Base-by-base conservation (phyloP, 208 protist genomes). In the Angomonas desouzai region DNA sequence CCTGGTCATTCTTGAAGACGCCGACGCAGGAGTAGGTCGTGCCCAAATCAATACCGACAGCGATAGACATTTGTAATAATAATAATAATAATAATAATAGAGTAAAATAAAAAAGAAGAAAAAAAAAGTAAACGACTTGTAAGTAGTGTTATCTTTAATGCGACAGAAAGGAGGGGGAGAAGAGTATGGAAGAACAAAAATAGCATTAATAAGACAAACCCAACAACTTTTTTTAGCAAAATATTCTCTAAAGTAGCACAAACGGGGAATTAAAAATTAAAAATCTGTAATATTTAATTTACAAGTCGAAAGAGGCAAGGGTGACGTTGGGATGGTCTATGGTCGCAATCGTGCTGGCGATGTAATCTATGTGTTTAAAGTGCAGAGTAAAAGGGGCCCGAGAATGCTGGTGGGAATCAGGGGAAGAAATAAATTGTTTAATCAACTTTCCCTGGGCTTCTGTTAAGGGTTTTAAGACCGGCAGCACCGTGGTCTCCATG, bases 11-110 rank as follows among this genome's bases (percentile, higher is more conserved):
- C 80, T 97, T 29, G 75, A 79, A 97, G 11, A 98, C 87, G 63
- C 90, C 96, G 25, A 98, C 94, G 79, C 91, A 96, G 34, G 81
- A 96, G 78, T 97, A 97, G 60, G 95, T 98, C 20, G 45, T 98
- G 34, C 90, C 90, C n/a, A 96, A 72, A 77, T 97, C 91, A 61
- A 97, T 97, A 55, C 93, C 93, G 53, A 97, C 77, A 33, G 78
- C 83, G 25, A 64, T 71, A 3, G 25, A 40, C 36, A 18, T 40
- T 40, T 11, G 11, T 25, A 9, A 53, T 53, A 53, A 53, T 53
- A 53, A 53, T 53, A 53, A 53, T 20, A 53, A 28, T 57, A 57
- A 32, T 57, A 57, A 57, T 36, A 60, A 23, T 18, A 60, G 11
- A 43, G 25, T 3, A 45, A 32, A 34, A 57, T 32, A 28, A 18